Conservation (phyloP, 805 yeast species). For the Candida corydali region DNA sequence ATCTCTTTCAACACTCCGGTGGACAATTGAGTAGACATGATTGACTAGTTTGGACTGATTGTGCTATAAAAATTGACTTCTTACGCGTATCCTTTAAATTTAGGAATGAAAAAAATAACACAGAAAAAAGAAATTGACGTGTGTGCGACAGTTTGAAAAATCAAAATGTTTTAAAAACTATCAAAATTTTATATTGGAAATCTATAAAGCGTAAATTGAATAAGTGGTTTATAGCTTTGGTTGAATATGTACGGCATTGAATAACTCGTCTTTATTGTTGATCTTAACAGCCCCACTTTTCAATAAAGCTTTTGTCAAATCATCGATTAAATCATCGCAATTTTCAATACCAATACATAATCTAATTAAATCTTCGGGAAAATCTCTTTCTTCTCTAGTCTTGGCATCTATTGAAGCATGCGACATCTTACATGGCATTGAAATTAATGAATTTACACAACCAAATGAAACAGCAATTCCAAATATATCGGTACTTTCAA, state of each 20-base stretch:
- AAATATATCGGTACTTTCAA: conserved; percentile 71
- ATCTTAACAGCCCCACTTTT: conserved; percentile 56
- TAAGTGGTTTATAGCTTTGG: conserved; percentile 16
- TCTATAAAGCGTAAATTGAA: not conserved
- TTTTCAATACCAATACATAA: conserved; percentile 91
- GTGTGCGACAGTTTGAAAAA: not conserved
- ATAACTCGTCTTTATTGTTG: conserved; percentile 37
- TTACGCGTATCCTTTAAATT: too few relatives aligned
- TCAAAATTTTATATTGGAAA: not conserved
- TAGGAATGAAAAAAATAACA: not conserved
- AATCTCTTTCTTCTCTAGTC: conserved; percentile 79
- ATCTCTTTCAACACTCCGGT: conserved; percentile 23
- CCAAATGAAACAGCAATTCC: conserved; percentile 94
- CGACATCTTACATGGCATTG: conserved; percentile 94
- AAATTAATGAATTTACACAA: conserved; percentile 85
- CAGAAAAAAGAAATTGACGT: not conserved
- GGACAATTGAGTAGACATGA: conserved; percentile 15
- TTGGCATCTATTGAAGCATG: conserved; percentile 94
- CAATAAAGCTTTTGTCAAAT: conserved; percentile 65
- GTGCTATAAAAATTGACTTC: not conserved
- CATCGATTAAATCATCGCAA: conserved; percentile 74
- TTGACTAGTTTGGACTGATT: not conserved
- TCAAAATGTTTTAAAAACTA: too few relatives aligned
- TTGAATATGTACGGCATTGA: conserved; percentile 32
- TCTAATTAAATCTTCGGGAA: conserved; percentile 89